These are phyloP conservation scores for Aspergillus pseudonomiae DNA, from an alignment of 2,329 filamentous ascomycete genomes.

Conservation along the genomic window DNA sequence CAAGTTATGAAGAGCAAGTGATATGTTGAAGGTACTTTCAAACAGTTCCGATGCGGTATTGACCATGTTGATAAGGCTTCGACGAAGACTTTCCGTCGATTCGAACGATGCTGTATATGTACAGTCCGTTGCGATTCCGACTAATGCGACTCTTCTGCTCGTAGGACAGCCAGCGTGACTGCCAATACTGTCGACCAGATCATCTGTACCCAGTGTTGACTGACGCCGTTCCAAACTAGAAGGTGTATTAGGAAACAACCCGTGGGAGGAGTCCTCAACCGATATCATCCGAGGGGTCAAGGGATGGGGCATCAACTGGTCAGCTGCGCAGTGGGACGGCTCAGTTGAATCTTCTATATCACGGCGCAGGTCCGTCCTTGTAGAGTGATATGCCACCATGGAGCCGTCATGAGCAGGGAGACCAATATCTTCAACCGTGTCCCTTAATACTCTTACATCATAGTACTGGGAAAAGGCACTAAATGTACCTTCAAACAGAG, in stretches of 20 bases:
- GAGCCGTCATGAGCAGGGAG: neutral
- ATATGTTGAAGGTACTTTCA: slow-evolving; percentile 89
- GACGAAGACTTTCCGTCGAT: slow-evolving; percentile 52
- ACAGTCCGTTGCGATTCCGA: slow-evolving; percentile 90
- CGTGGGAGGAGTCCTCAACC: neutral
- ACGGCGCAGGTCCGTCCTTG: neutral
- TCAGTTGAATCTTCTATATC: neutral
- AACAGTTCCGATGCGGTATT: slow-evolving; percentile 84
- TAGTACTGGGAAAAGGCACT: slow-evolving; percentile 8
- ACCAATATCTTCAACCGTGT: neutral
- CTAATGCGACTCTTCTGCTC: slow-evolving; percentile 81
- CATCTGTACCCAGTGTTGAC: neutral
- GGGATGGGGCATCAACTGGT: neutral
- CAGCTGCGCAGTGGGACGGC: neutral
- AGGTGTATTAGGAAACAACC: neutral
- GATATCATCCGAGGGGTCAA: no score
- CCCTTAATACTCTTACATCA: slow-evolving; percentile 5
- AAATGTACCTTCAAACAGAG: slow-evolving; percentile 18
- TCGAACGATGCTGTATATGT: slow-evolving; percentile 75
- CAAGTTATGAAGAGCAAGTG: slow-evolving; percentile 80
- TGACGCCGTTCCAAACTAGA: slow-evolving; percentile 5
- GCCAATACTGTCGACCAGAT: slow-evolving; percentile 71
- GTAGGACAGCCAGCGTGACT: slow-evolving; percentile 76
- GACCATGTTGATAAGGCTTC: slow-evolving; percentile 58
- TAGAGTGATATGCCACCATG: neutral